Base-by-base conservation (phyloP, 208 protist species). In the Acanthamoeba healyi region DNA sequence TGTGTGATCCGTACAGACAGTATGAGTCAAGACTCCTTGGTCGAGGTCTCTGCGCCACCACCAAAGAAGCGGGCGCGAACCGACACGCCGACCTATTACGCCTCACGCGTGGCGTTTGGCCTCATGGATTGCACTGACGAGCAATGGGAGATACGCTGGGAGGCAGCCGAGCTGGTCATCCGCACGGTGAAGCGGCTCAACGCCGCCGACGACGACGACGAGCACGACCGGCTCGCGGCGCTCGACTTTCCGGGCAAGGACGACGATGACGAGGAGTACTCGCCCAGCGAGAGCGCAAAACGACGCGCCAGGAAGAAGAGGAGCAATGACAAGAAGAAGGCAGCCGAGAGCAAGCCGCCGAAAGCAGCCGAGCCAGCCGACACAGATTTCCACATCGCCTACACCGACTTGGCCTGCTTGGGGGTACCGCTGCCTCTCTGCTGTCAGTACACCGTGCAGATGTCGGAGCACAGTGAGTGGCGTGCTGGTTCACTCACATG, bases 121-220 rank as follows among this genome's bases (percentile, higher is more conserved):
- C 17, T 26, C 7, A n/a, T 24, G 26, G 42, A 46, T 38, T 32
- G 4, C 74, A 12, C 22, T 24, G 40, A 34, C 19, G 24, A 34
- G n/a, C 74, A 84, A 40, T 84, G 74, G 74, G 74, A 84, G 38
- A 34, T 84, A 14, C 74, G 74, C 15, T 84, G 74, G 74, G 74
- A 84, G n/a, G 17, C 19, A 19, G 74, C 17, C 1, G 42, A 26
- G 26, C 74, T 84, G 9, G 42, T 34, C 34, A 46, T 84, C 5
- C 74, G 74, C 1, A 6, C 74, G 14, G 36, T 54, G 22, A 26
- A 54, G 40, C 72, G 54, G 26, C 26, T 51, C 26, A 22, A 29
- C 42, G 44, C 12, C 38, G 74, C 49, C 29, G 72, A 82, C 22
- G 74, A 84, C 34, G 63, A 72, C 7, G 65, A 38, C 14, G 65